Base-by-base conservation (phyloP, 2,329 filamentous ascomycete genomes). In the Monascus ruber region DNA sequence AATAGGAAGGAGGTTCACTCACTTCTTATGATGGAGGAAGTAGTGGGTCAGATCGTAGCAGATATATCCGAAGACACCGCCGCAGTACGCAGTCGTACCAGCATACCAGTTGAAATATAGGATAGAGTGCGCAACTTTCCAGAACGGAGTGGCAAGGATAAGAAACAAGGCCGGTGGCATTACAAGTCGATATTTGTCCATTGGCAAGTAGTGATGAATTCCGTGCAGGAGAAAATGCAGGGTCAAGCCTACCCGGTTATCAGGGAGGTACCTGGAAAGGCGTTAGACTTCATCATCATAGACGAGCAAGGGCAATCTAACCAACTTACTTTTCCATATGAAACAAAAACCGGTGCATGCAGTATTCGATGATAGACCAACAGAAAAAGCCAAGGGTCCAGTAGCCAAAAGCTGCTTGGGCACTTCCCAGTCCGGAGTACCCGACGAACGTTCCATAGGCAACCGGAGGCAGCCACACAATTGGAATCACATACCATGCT, bases 31-130 rank as follows among this genome's bases (percentile, higher is more conserved):
- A 63, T 98, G 91, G 31, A 98, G 75, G 74, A 98, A 98, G 72
- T 96, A 98, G 64, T 98, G 91, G 1, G 91, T 98, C 69, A 95
- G 57, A 62, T 98, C 91, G 68, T 98, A 98, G 71, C 83, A 87
- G 46, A 95, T 75, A 61, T 98, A 98, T 41, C 91, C 91, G 53
- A 94, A 94, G 47, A 98, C 80, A 45, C 88, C 91, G 36, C 91
- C 91, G 54, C 81, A 89, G 69, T 75, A 98, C 4, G 86, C 81
- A 24, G 80, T 77, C 0, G 80, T 76, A 4, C 79, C 91, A 6
- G 81, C 76, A 62, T 84, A 74, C 88, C 88, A 96, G 63, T 89
- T 77, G 66, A 80, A 88, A 60, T 69, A 83, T 62, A 98, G 86
- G 39, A 96, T 57, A 2, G 72, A 51, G 51, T 95, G 89, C 0